Evolutionary conservation across 495 filamentous ascomycete species (phyloP).

Genomic region (Podospora pseudoanserina): DNA sequence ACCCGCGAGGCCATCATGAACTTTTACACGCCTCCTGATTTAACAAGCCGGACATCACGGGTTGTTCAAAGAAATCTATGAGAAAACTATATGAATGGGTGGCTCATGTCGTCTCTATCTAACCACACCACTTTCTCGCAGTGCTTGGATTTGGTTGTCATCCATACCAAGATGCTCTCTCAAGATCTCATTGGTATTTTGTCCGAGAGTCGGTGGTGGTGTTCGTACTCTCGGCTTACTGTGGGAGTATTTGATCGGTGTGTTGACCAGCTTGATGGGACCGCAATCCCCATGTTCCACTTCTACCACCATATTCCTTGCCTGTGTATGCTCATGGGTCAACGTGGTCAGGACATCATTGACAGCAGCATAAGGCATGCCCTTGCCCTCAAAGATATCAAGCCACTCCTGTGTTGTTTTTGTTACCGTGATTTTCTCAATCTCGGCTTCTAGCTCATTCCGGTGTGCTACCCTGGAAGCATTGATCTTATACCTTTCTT

Average conservation of each 20-base stretch:
- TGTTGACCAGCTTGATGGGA: constrained; percentile 83
- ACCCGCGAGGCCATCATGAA: neutral
- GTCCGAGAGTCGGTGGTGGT: constrained; percentile 79
- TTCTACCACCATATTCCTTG: constrained; percentile 83
- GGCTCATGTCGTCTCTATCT: constrained; percentile 40
- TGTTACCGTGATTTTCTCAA: constrained; percentile 67
- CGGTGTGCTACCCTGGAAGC: constrained; percentile 77
- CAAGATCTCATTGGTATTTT: constrained; percentile 90
- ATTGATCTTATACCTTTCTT: constrained; percentile 74
- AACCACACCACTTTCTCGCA: constrained; percentile 68
- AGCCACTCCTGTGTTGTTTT: constrained; percentile 91
- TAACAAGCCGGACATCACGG: neutral
- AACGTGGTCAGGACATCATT: constrained; percentile 86
- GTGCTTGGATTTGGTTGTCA: constrained; percentile 54
- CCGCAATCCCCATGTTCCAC: constrained; percentile 81
- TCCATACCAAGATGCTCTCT: constrained; percentile 60
- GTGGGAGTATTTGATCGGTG: constrained; percentile 93
- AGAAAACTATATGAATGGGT: neutral
- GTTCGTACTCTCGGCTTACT: constrained; percentile 71
- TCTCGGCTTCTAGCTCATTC: constrained; percentile 66
- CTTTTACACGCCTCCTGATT: neutral
- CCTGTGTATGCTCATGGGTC: constrained; percentile 79
- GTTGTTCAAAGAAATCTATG: neutral
- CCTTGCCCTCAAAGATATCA: constrained; percentile 77
- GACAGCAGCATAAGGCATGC: constrained; percentile 92